Percentiles rank a stretch among this genome's conserved stretches.
Evolutionary conservation across 176 grass and related monocot species (phyloP).

Genomic region (Zea mays): DNA sequence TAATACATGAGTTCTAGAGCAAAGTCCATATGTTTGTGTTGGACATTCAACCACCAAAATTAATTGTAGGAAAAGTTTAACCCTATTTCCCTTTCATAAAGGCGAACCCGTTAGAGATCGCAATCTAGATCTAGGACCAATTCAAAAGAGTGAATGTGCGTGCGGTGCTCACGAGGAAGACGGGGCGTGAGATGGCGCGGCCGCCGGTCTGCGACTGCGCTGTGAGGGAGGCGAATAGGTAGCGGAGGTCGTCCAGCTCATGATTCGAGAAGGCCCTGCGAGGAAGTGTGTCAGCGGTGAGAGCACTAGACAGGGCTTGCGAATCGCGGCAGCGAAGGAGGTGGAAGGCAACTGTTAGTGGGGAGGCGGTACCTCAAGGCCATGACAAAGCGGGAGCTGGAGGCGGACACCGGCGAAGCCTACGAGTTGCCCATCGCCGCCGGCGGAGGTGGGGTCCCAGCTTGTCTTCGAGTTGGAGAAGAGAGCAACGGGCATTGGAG

Average conservation of each 20-base stretch:
- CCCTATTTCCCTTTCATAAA: not conserved
- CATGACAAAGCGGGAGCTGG: constrained; percentile 44
- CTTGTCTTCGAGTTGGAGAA: not conserved
- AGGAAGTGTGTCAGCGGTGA: not conserved
- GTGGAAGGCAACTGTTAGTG: not conserved
- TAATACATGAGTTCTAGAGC: no score
- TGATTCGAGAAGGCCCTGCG: constrained; percentile 82
- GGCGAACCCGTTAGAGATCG: not conserved
- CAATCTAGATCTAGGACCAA: constrained; percentile 23
- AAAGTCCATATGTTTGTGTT: no score
- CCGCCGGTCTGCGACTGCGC: constrained; percentile 59
- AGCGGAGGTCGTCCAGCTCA: constrained; percentile 69
- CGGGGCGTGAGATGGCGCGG: constrained; percentile 59
- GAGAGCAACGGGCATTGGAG: no score
- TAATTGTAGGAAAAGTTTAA: no score
- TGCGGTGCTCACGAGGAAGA: constrained; percentile 62
- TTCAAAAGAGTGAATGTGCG: not conserved
- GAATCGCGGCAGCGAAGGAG: not conserved
- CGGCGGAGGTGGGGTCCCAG: constrained; percentile 8
- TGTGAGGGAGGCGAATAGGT: constrained; percentile 60
- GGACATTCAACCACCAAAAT: no score
- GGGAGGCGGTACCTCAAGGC: constrained; percentile 48
- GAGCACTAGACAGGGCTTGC: not conserved
- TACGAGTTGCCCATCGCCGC: constrained; percentile 76
- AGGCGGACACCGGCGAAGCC: constrained; percentile 35